Conservation (phyloP, 202 grass and related monocot species). For the Miscanthus sacchariflorus region DNA sequence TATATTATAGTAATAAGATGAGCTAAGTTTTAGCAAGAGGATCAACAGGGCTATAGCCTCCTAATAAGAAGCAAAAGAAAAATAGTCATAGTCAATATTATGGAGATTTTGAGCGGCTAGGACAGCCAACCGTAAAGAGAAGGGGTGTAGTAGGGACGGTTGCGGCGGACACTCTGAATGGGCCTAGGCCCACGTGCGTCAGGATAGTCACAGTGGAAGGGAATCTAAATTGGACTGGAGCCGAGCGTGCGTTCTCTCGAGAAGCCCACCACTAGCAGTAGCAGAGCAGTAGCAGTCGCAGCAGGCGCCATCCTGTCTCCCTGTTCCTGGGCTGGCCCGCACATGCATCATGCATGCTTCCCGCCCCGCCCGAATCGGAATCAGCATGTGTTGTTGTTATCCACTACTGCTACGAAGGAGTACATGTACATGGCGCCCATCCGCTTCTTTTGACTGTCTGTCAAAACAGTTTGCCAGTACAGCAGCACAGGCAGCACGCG, state of each 20-base stretch:
- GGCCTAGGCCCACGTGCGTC: slow-evolving; percentile 21
- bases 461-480: too few relatives aligned
- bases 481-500: too few relatives aligned
- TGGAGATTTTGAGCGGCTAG: background rate
- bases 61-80: too few relatives aligned
- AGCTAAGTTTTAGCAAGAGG: too few relatives aligned
- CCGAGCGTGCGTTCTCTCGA: background rate
- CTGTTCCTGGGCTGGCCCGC: background rate
- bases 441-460: too few relatives aligned
- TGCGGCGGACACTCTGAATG: background rate
- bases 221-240: background rate
- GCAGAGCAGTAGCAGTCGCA: background rate
- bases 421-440: too few relatives aligned
- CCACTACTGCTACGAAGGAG: too few relatives aligned
- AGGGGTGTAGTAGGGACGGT: background rate
- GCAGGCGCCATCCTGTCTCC: background rate
- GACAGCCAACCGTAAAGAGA: background rate
- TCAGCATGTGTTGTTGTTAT: too few relatives aligned
- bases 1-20: too few relatives aligned
- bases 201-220: background rate
- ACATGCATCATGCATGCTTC: background rate
- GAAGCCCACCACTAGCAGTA: background rate
- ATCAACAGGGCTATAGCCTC: too few relatives aligned
- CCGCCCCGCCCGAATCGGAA: too few relatives aligned
- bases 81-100: background rate